phyloP scores from a whole-genome alignment of 2,329 filamentous ascomycete species.

The Beauveria sp. region DNA sequence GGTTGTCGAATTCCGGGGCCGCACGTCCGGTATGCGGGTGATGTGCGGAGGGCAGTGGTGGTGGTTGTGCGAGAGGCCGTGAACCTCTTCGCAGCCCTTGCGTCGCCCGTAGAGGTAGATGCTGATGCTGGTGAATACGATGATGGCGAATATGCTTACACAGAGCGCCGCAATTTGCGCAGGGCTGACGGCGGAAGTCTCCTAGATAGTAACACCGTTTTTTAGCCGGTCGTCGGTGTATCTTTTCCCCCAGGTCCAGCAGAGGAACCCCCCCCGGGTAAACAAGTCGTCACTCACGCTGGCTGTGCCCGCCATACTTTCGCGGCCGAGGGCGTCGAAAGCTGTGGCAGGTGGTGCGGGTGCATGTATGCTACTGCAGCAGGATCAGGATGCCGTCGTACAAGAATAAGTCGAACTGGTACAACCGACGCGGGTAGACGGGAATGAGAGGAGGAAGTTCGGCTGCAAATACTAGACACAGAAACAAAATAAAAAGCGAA shows the following conservation, averaged over 20 bases:
- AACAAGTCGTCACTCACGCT: not conserved
- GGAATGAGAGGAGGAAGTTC: no score
- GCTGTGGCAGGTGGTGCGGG: not conserved
- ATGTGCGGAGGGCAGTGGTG: not conserved
- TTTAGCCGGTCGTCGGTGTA: not conserved
- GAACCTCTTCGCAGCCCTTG: slow-evolving; percentile 24
- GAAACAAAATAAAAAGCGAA: no score
- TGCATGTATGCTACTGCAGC: not conserved
- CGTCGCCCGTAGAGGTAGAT: slow-evolving; percentile 41
- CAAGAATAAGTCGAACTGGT: not conserved
- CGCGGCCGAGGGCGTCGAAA: no score
- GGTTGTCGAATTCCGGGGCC: not conserved
- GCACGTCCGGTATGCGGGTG: not conserved
- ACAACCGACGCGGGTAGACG: no score
- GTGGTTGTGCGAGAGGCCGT: not conserved
- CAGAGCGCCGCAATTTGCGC: slow-evolving; percentile 55
- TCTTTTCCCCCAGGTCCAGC: not conserved
- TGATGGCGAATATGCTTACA: slow-evolving; percentile 40
- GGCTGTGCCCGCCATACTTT: not conserved
- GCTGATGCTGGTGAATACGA: slow-evolving; percentile 36
- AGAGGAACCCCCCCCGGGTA: not conserved
- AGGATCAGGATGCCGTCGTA: not conserved
- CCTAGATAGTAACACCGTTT: not conserved
- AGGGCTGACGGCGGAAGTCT: slow-evolving; percentile 15
- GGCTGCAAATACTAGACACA: no score